Evolutionary conservation across 805 yeast species (phyloP).

Genomic region (Nakazawaea holstii): DNA sequence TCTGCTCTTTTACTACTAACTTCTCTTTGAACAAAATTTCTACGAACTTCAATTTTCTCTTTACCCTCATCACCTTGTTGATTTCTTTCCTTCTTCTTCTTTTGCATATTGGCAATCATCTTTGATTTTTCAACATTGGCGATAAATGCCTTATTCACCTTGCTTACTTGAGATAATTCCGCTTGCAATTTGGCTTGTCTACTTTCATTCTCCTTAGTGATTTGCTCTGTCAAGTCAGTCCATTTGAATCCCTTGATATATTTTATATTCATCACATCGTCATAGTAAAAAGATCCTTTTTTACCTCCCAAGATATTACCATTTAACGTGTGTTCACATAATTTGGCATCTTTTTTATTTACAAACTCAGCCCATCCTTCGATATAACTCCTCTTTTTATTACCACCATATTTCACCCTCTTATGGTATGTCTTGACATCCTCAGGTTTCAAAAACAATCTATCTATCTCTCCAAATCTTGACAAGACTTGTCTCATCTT

Average conservation of each 20-base stretch:
- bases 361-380: conserved; percentile 98
- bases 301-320: conserved; percentile 90
- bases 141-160: conserved; percentile 78
- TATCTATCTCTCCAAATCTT: conserved; percentile 82
- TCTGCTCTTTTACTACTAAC: conserved; percentile 64
- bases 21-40: conserved; percentile 67
- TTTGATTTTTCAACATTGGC: conserved; percentile 82
- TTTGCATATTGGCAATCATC: conserved; percentile 64
- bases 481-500: conserved; percentile 77
- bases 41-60: conserved; percentile 33
- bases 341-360: conserved; percentile 79
- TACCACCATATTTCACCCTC: conserved; percentile 85
- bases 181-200: conserved; percentile 84
- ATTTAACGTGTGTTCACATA: conserved; percentile 80
- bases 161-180: conserved; percentile 84
- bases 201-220: conserved; percentile 82
- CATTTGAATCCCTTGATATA: conserved; percentile 91
- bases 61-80: conserved; percentile 19
- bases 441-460: conserved; percentile 85
- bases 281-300: conserved; percentile 86
- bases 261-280: conserved; percentile 87
- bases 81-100: conserved; percentile 35
- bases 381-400: conserved; percentile 77
- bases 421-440: conserved; percentile 55
- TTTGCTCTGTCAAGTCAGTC: conserved; percentile 90